A percentile compares a stretch with the other conserved stretches of the same genome.
phyloP scores from a whole-genome alignment of 352 stramenopile species.

The Globisporangium splendens region DNA sequence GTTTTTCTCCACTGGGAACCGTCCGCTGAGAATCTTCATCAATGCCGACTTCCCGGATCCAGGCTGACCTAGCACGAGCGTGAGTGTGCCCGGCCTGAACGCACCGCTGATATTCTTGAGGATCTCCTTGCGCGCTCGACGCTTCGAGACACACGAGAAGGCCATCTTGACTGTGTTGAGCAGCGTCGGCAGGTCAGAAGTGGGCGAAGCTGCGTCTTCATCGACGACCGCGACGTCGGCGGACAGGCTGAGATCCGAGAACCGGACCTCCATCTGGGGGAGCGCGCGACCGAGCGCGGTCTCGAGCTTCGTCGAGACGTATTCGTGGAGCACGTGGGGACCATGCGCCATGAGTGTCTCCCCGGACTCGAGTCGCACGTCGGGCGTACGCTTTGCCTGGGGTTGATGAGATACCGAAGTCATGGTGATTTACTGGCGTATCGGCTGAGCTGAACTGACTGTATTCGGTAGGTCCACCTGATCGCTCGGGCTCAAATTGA shows the following conservation, averaged over 20 bases:
- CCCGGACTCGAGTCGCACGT: neutral
- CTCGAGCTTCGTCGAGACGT: neutral
- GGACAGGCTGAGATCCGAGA: neutral
- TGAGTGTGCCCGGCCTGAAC: conserved; percentile 47
- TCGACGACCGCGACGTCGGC: conserved; percentile 10
- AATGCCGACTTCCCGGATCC: conserved; percentile 35
- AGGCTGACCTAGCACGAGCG: conserved; percentile 52
- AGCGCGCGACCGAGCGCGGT: neutral
- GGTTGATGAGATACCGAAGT: too few relatives aligned
- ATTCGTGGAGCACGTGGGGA: neutral
- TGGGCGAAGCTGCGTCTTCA: neutral
- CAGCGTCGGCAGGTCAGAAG: conserved; percentile 20
- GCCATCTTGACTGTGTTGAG: conserved; percentile 21
- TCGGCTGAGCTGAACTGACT: too few relatives aligned
- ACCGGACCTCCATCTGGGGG: conserved; percentile 2
- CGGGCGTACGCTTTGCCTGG: too few relatives aligned
- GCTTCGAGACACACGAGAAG: neutral
- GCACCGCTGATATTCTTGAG: conserved; percentile 17
- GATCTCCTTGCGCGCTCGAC: conserved; percentile 12
- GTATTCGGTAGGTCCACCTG: too few relatives aligned
- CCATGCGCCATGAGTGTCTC: neutral
- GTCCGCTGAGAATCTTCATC: conserved; percentile 51
- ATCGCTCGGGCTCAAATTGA: too few relatives aligned
- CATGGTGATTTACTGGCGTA: too few relatives aligned
- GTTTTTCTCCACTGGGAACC: conserved; percentile 41